Evolutionary conservation across 768 basidiomycete species (phyloP), one percentile per base, ranked within the genome.

Genomic region (Boletus coccyginus): DNA sequence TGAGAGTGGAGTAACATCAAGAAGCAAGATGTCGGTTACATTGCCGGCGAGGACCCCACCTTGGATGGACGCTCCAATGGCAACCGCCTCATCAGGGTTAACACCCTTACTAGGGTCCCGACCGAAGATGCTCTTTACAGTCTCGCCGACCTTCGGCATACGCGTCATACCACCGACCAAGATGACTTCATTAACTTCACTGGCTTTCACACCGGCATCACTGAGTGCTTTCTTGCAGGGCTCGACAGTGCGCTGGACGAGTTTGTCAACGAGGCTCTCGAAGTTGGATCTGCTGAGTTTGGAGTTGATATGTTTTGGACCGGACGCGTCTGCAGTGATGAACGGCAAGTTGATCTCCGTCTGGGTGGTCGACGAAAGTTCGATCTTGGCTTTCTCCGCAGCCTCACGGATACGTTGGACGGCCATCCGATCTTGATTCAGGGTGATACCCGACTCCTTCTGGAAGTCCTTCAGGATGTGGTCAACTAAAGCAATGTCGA

Each of bases 381-480:
- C 96, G 49, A 97, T 95, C 85, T 99, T 99, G 62, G 97, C 97
- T 80, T 98, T 98, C 81, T 99, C 97, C 13, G 96, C 94, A 19
- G 97, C 97, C 74, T 99, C 97, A 65, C 97, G 94, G 60, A 99
- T 93, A 75, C 97, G 94, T 74, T 98, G 97, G 64, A 99, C 92
- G 8, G 97, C 95, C 90, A 98, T 97, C 48, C 88, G 82, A 72
- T 99, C 97, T 63, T 82, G 78, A 62, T 78, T 79, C 43, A 98
- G 85, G 67, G 93, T 88, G 57, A 89, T 79, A 36, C 93, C 90
- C 6, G 80, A 78, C 70, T 94, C 88, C 78, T 94, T 95, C 85
- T 97, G 93, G 88, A 98, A 98, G 73, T 94, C 89, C 55, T 81
- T 78, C 45, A 98, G 73, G 69, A 99, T 81, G 75, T 90, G 76